Evolutionary conservation across 2,329 filamentous ascomycete species (phyloP).

Genomic region (Fusarium liriodendri): DNA sequence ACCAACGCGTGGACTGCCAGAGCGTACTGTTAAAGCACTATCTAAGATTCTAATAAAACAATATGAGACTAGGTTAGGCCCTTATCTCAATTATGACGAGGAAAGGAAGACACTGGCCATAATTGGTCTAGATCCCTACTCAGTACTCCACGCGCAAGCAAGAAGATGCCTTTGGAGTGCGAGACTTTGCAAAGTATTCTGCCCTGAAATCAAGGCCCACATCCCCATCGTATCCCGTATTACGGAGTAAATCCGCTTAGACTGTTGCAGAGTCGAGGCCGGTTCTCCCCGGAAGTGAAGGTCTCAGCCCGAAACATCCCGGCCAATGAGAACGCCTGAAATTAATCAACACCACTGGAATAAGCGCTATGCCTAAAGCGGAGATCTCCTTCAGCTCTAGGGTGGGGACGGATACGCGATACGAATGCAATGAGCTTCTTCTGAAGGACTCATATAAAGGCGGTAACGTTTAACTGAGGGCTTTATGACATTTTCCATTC

Average conservation of each 20-base stretch:
- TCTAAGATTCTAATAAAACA: too few relatives aligned
- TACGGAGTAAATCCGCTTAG: too few relatives aligned
- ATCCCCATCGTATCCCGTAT: not conserved
- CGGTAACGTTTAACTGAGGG: too few relatives aligned
- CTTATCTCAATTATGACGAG: too few relatives aligned
- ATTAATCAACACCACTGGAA: not conserved
- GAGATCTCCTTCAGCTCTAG: not conserved
- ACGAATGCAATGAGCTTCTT: not conserved
- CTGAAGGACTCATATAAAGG: not conserved
- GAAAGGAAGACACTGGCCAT: too few relatives aligned
- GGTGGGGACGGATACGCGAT: constrained; percentile 13
- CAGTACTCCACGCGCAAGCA: too few relatives aligned
- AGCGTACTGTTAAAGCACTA: too few relatives aligned
- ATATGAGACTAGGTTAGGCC: too few relatives aligned
- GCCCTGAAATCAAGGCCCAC: not conserved
- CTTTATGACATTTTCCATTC: too few relatives aligned
- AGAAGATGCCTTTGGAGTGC: not conserved
- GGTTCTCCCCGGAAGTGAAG: not conserved
- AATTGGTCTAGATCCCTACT: too few relatives aligned
- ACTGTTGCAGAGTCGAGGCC: not conserved
- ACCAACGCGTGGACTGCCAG: too few relatives aligned
- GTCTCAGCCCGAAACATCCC: not conserved
- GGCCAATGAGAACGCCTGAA: not conserved
- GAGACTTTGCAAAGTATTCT: not conserved
- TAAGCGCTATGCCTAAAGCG: not conserved